Evolutionary conservation across 768 basidiomycete species (phyloP), one percentile per base, ranked within the genome.

Genomic region (Lactifluus volemus): DNA sequence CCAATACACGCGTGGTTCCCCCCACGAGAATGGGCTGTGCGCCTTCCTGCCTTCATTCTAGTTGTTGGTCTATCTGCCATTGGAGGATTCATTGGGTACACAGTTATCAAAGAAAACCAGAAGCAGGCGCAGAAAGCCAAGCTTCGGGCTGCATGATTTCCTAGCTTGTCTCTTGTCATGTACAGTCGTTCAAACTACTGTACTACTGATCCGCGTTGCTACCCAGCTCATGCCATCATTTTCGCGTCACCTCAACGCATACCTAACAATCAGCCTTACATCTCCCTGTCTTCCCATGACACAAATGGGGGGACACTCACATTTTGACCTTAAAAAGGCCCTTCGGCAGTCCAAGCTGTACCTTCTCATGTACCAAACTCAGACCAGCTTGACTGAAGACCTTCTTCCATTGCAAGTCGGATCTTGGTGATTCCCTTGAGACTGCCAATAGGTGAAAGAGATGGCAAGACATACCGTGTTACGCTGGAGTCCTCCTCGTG

Each of bases 401-500:
- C 5, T 75, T 70, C 68, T 89, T 87, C 88, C 92, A 98, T 30
- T 85, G 84, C 60, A 75, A 71, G 73, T 95, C 88, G 7, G 93
- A 96, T 69, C 95, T 97, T 67, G 2, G 49, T 12, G 53, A 60
- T 63, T 49, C 65, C 56, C 41, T 45, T 9, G 56, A 53, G 58
- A 39, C 30, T 7, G 38, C 41, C n/a, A 62, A 52, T 41, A 5
- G 29, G 38, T 29, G 5, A 50, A n/a, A 9, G 21, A 51, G 29
- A 17, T 49, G 32, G 12, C 38, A 21, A 69, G 49, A 59, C 67
- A 0, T 53, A 90, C 95, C 96, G 83, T 9, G 91, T 98, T 68
- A 96, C 74, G 69, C 89, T 94, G 17, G 91, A 94, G 72, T 99
- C 96, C 59, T 87, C 76, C 59, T 87, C 84, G 68, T 98, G 95